Base-by-base conservation (phyloP, 2,329 filamentous ascomycete genomes). In the Diaporthe sp. region DNA sequence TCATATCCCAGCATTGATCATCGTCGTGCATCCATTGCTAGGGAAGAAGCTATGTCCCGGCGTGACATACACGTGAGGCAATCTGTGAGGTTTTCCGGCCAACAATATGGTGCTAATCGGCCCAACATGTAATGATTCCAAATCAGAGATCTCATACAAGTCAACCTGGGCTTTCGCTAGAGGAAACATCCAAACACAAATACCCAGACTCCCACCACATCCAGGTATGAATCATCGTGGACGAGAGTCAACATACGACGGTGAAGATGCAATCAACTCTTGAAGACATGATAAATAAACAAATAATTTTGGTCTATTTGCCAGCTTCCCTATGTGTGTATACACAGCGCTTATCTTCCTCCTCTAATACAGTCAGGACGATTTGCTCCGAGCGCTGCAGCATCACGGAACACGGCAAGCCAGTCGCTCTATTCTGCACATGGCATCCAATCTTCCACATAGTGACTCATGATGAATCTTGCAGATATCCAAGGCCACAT, bases 381-480 rank as follows among this genome's bases (percentile, higher is more conserved):
- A 37, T n/a, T 9, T 61, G 22, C 58, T 42, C 37, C 3, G n/a
- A n/a, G n/a, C n/a, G 6, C 57, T 13, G 20, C 57, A 60, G 8
- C 10, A 13, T 5, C 20, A 58, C 4, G 13, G 12, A 37, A 58
- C 10, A 58, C 17, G 15, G 9, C 31, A 6, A 22, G 1, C 15
- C 4, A 20, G 4, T n/a, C n/a, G 10, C 8, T n/a, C 22, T 9
- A 0, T 12, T 25, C n/a, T 0, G 22, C 22, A 5, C 25, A 17
- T 55, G 12, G 13, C 25, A 55, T 55, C 5, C 51, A 55, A 17
- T 55, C 51, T 8, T 9, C 28, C 10, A 57, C 3, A 8, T 6
- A 9, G 25, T 57, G 53, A 20, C 13, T 22, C 53, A 31, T 53
- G 2, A 25, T 13, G 2, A 13, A 25, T 51, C 49, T 53, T 53